A percentile compares a stretch with the other conserved stretches of the same genome.
phyloP scores from a whole-genome alignment of 2,329 filamentous ascomycete genomes.

The Aspergillus intermedius region DNA sequence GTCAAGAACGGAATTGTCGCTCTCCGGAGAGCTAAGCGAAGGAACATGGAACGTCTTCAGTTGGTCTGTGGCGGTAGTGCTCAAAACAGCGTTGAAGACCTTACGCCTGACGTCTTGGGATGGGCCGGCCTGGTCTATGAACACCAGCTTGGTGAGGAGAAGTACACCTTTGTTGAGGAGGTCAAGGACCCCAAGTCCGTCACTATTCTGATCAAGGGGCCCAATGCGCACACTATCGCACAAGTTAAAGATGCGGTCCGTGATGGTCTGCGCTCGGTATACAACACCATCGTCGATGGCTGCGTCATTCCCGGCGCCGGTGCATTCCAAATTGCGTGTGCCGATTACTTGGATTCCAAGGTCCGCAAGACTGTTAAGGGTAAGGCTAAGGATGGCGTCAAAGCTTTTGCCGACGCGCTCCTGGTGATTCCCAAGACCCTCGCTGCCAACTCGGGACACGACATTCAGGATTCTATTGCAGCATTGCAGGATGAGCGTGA shows the following conservation, averaged over 20 bases:
- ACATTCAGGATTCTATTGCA: constrained; percentile 91
- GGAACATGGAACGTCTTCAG: constrained; percentile 98
- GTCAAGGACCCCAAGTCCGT: constrained; percentile 99
- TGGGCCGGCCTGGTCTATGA: constrained; percentile 97
- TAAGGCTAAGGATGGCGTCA: constrained; percentile 93
- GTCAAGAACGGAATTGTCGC: constrained; percentile 98
- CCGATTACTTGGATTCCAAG: constrained; percentile 73
- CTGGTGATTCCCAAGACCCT: constrained; percentile 96
- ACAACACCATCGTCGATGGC: constrained; percentile 99
- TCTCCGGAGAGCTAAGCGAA: constrained; percentile 86
- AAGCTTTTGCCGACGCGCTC: constrained; percentile 89
- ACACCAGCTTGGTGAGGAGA: constrained; percentile 95
- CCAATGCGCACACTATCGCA: constrained; percentile 91
- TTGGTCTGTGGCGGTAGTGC: constrained; percentile 84
- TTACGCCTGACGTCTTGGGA: constrained; percentile 79
- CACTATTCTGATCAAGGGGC: constrained; percentile 94
- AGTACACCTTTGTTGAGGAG: constrained; percentile 97
- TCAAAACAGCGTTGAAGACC: constrained; percentile 94
- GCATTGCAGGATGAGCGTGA: constrained; percentile 76
- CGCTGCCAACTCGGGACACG: constrained; percentile 90
- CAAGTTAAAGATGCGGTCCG: constrained; percentile 96
- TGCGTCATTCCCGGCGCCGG: constrained; percentile 91
- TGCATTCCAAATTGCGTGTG: constrained; percentile 92
- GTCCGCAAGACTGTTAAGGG: constrained; percentile 92
- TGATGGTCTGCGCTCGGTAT: constrained; percentile 89